Base-by-base conservation (phyloP, 768 basidiomycete genomes). In the Dendrothele bispora region DNA sequence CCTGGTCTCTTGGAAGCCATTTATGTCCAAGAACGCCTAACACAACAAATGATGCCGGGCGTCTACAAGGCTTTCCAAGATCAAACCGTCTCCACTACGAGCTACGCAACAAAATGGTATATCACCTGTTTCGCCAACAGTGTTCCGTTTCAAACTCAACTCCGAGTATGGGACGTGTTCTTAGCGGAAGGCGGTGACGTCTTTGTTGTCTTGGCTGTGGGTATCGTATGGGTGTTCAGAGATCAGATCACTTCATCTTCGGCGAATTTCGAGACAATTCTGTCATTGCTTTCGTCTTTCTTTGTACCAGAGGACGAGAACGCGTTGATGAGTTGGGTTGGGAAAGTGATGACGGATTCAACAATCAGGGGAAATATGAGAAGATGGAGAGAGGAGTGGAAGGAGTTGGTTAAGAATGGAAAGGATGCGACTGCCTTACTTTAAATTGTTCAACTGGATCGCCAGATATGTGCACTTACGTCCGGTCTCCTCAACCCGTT, bases 101-200 rank as follows among this genome's bases (percentile, higher is more conserved):
- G 91, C 17, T 99, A 95, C 69, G 94, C 94, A 22, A 98, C 95
- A 2, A 98, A 98, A 67, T 98, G 97, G 97, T 99, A 98, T 63
- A 98, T 99, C 66, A 98, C 97, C 2, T 73, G 98, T 12, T 99
- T 98, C 60, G 84, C 94, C 41, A 97, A 95, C 61, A 90, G 91
- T 0, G 86, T 99, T 35, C 93, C 95, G 20, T 98, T 95, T 65
- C 91, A 95, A 66, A 92, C 88, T 39, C 94, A 98, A 69, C 69
- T 98, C 22, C 78, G 97, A 52, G 62, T 99, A 25, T 99, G 95
- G 95, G 97, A 99, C 62, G 91, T 81, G 10, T 90, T 97, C 60
- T 71, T 97, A 38, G 67, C 95, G 18, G 95, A 98, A 52, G 97
- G 97, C 8, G 78, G 83, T 55, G 95, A 99, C 59, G 68, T 94